Conservation (phyloP, 2,329 filamentous ascomycete genomes). For the Cordyceps farinosa region DNA sequence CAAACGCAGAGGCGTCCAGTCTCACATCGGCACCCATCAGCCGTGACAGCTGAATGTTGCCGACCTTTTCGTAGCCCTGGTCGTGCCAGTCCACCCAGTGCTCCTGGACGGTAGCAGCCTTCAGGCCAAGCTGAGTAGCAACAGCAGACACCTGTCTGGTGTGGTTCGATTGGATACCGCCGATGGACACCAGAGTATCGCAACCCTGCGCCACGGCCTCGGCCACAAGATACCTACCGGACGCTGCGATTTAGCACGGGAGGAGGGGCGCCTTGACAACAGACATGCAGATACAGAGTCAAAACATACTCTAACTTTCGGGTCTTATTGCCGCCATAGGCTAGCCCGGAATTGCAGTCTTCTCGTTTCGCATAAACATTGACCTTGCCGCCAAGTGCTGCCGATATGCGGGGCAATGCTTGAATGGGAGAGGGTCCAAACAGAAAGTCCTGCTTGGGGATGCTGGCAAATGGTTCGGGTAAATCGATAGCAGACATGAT, state of each 20-base stretch:
- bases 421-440: slow-evolving; percentile 69
- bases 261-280: background rate
- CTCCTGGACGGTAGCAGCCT: slow-evolving; percentile 57
- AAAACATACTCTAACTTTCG: slow-evolving; percentile 58
- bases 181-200: slow-evolving; percentile 63
- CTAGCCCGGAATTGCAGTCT: slow-evolving; percentile 65
- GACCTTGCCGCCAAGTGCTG: slow-evolving; percentile 56
- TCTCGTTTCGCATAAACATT: slow-evolving; percentile 69
- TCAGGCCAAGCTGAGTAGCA: slow-evolving; percentile 54
- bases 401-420: slow-evolving; percentile 60
- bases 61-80: slow-evolving; percentile 58
- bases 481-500: slow-evolving; percentile 40
- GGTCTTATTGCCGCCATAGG: slow-evolving; percentile 67
- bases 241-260: background rate
- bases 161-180: slow-evolving; percentile 68
- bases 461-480: slow-evolving; percentile 59
- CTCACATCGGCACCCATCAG: slow-evolving; percentile 64
- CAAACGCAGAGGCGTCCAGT: slow-evolving; percentile 58
- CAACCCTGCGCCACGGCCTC: slow-evolving; percentile 55
- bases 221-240: slow-evolving; percentile 57
- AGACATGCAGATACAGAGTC: background rate
- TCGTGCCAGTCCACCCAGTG: slow-evolving; percentile 64
- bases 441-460: slow-evolving; percentile 58
- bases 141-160: slow-evolving; percentile 64
- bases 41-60: slow-evolving; percentile 67